These are phyloP conservation scores for Fusarium lateritium DNA, from an alignment of 2,329 filamentous ascomycete genomes.

Conservation along the genomic window DNA sequence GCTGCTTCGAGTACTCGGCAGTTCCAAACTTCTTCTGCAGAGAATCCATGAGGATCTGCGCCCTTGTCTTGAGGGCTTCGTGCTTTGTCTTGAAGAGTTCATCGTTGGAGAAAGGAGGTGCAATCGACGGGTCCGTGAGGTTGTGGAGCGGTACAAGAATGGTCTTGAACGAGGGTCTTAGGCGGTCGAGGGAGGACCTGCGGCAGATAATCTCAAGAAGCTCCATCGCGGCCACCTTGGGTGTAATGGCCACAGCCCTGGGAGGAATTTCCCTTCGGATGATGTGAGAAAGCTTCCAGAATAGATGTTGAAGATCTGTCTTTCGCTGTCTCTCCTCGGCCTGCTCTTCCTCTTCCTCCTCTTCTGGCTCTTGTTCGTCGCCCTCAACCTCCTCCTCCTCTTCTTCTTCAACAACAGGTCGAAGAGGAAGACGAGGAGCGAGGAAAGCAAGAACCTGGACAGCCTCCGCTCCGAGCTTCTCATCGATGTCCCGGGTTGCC, in stretches of 20 bases:
- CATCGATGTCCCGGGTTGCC: slow-evolving; percentile 74
- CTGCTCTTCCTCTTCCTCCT: slow-evolving; percentile 62
- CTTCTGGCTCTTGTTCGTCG: slow-evolving; percentile 56
- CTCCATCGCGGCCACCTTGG: slow-evolving; percentile 82
- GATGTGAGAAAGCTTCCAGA: slow-evolving; percentile 83
- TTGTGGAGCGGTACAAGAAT: slow-evolving; percentile 78
- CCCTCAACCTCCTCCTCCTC: slow-evolving; percentile 53
- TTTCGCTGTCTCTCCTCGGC: slow-evolving; percentile 59
- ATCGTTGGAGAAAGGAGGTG: slow-evolving; percentile 79
- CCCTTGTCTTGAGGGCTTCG: slow-evolving; percentile 78
- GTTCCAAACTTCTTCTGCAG: slow-evolving; percentile 89
- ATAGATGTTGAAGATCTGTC: slow-evolving; percentile 77
- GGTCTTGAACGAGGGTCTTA: slow-evolving; percentile 74
- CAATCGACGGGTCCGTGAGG: slow-evolving; percentile 84
- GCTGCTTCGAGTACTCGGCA: slow-evolving; percentile 80
- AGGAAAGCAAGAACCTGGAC: slow-evolving; percentile 89
- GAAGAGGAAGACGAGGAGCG: slow-evolving; percentile 67
- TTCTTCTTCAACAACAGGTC: slow-evolving; percentile 55
- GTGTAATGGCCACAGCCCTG: slow-evolving; percentile 74
- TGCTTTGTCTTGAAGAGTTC: slow-evolving; percentile 78
- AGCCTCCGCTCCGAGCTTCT: slow-evolving; percentile 83
- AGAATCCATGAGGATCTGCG: slow-evolving; percentile 83
- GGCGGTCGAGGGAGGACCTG: slow-evolving; percentile 69
- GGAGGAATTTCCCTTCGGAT: slow-evolving; percentile 81
- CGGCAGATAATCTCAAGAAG: slow-evolving; percentile 79